Evolutionary conservation across 176 grass and related monocot species (phyloP), one percentile per base, ranked within the genome.

Genomic region (Aegilops longissima): DNA sequence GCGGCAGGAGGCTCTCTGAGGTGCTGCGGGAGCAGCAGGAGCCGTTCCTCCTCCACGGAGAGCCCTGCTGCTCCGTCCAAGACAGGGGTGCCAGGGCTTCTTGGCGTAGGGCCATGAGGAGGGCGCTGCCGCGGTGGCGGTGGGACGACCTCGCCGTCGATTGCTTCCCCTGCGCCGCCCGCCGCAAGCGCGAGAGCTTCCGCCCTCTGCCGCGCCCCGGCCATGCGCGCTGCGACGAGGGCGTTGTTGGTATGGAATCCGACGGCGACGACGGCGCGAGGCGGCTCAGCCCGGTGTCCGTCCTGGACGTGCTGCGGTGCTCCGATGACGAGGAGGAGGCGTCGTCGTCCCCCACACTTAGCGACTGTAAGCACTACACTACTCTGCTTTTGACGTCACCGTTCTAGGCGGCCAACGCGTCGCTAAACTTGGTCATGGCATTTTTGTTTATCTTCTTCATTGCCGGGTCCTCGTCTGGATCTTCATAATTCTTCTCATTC

Each of bases 221-320:
- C 17, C 52, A 1, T 52, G 10, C 64, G 54, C 6, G 42, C 21
- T 47, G 18, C 78, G 44, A n/a, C 21, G 5, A 21, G 33, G 5
- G 54, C 21, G 56, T 0, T 31, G 70, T 17, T 1, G 21, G 11
- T 3, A 25, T 0, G 12, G 70, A 33, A 17, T 47, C 54, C 20
- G 83, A 34, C 20, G 61, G 63, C 1, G 78, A 67, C 62, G 66
- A 63, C 29, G 39, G 29, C 27, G 56, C 25, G 8, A 80, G 77
- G 78, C 88, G 92, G 75, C 93, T 85, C 10, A 99, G 97, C 77
- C 94, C 97, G 61, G 85, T 96, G 13, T 99, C 97, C 39, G 94
- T 99, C 6, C 76, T 99, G 70, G 88, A 96, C 47, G 74, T 77
- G 21, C 71, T 94, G 64, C 90, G 25, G 3, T 76, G 54, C 18